A percentile compares a stretch with the other conserved stretches of the same genome.
Evolutionary conservation across 2,329 filamentous ascomycete species (phyloP).

Genomic region (Ophiostoma montium): DNA sequence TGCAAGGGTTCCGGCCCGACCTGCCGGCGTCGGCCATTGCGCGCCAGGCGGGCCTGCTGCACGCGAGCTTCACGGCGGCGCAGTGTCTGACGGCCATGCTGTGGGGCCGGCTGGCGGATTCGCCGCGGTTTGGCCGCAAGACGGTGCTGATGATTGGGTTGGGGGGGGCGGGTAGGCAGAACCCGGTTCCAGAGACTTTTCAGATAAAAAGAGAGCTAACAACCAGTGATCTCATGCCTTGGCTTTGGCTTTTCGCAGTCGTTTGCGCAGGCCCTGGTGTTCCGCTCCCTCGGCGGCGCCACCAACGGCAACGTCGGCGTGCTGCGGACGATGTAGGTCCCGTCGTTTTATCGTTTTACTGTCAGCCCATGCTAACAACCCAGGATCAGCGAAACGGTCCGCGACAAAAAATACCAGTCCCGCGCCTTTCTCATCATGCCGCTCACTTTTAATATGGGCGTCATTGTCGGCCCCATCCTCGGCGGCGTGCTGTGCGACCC

Average conservation of each 20-base stretch:
- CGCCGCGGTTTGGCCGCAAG: conserved; percentile 55
- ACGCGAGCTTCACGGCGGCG: conserved; percentile 65
- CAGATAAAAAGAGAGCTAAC: background rate
- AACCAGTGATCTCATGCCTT: conserved; percentile 39
- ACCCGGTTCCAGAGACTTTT: too few relatives aligned
- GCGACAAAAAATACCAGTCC: conserved; percentile 27
- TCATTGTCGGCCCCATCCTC: conserved; percentile 43
- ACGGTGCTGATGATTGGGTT: conserved; percentile 65
- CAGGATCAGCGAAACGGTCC: conserved; percentile 30
- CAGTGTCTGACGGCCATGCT: conserved; percentile 73
- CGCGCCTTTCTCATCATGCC: conserved; percentile 30
- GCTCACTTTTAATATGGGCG: conserved; percentile 61
- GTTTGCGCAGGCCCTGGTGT: conserved; percentile 47
- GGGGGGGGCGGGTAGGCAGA: conserved; percentile 44
- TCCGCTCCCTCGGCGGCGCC: conserved; percentile 49
- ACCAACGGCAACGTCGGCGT: conserved; percentile 65
- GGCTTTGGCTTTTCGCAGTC: conserved; percentile 57
- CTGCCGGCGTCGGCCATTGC: conserved; percentile 52
- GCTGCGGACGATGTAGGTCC: conserved; percentile 50
- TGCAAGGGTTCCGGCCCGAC: conserved; percentile 55
- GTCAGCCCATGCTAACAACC: background rate
- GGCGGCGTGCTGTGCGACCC: conserved; percentile 32
- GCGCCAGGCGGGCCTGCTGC: conserved; percentile 61
- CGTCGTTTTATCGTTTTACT: background rate
- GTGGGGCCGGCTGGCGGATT: conserved; percentile 61